Conservation (phyloP, 75 land plant species). For the Larix kaempferi region DNA sequence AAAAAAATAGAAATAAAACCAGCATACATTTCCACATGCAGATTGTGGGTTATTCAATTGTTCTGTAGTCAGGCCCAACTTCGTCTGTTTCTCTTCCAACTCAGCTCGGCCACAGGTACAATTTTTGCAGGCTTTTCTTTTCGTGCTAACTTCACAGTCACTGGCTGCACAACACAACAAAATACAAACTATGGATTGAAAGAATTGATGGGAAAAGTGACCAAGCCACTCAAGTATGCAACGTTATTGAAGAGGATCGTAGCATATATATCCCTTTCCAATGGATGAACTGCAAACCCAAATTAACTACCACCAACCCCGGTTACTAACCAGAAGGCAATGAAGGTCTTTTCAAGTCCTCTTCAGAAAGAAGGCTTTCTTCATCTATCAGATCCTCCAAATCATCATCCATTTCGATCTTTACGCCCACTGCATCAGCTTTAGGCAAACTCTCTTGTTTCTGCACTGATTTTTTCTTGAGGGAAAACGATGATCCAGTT, state of each 20-base stretch:
- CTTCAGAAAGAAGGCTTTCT: conserved; percentile 89
- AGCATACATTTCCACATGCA: conserved; percentile 93
- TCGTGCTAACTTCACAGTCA: conserved; percentile 88
- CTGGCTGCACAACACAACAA: conserved; percentile 32
- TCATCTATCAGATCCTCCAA: conserved; percentile 89
- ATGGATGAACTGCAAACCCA: neutral
- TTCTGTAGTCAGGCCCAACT: conserved; percentile 57
- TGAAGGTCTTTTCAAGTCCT: conserved; percentile 85
- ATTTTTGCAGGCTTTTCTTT: conserved; percentile 95
- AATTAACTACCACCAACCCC: no score
- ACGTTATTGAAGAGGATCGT: neutral
- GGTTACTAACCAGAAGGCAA: conserved; percentile 35
- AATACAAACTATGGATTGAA: neutral
- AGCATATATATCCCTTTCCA: neutral
- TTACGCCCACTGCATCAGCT: conserved; percentile 19
- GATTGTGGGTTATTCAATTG: conserved; percentile 80
- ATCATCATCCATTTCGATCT: conserved; percentile 30
- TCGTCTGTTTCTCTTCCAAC: conserved; percentile 65
- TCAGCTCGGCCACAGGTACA: conserved; percentile 98
- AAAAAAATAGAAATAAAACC: neutral
- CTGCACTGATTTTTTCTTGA: conserved; percentile 49
- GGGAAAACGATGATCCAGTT: conserved; percentile 73
- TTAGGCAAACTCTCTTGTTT: conserved; percentile 24
- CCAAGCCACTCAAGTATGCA: neutral
- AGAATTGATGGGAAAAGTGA: neutral